Percentiles rank a stretch among this genome's conserved stretches.
These are phyloP conservation scores for Fulvia fulva DNA, from an alignment of 2,329 filamentous ascomycete species.

Conservation along the genomic window DNA sequence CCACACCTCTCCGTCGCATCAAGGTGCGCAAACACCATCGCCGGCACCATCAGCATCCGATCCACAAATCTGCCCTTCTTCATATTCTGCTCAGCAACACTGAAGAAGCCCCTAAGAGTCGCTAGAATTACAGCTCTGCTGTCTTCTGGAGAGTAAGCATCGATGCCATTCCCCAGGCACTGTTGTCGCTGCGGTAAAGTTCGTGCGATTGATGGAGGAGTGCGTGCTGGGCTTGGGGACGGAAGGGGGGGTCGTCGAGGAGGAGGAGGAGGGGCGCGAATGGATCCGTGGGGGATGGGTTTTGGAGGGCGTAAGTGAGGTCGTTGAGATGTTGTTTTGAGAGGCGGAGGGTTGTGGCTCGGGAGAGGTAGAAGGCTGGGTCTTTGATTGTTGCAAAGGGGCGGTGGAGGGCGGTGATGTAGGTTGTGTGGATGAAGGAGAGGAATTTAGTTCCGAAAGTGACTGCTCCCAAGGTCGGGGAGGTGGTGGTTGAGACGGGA, in stretches of 20 bases:
- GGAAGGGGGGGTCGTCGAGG: slow-evolving; percentile 12
- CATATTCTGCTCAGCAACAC: slow-evolving; percentile 2
- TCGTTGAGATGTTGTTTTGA: slow-evolving; percentile 8
- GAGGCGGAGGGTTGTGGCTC: slow-evolving; percentile 10
- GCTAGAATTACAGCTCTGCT: neutral
- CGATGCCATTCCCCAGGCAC: slow-evolving; percentile 5
- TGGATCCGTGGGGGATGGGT: neutral
- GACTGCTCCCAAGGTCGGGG: neutral
- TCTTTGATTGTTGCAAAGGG: slow-evolving; percentile 11
- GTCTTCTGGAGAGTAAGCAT: slow-evolving; percentile 5
- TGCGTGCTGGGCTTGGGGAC: slow-evolving; percentile 9
- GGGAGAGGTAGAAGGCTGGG: slow-evolving; percentile 12
- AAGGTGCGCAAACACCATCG: slow-evolving; percentile 17
- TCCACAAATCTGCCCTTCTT: neutral
- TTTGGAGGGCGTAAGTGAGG: slow-evolving; percentile 2
- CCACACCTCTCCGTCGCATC: slow-evolving; percentile 1
- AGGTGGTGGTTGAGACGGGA: slow-evolving; percentile 7
- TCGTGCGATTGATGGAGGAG: slow-evolving; percentile 10
- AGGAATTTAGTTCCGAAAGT: slow-evolving; percentile 13
- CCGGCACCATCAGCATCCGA: slow-evolving; percentile 9
- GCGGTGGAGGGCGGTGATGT: slow-evolving; percentile 12
- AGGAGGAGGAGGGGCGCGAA: slow-evolving; percentile 7
- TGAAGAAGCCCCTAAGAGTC: slow-evolving; percentile 1
- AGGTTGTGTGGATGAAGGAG: slow-evolving; percentile 9
- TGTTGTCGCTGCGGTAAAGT: slow-evolving; percentile 8